Evolutionary conservation across 2,329 filamentous ascomycete species (phyloP).

Genomic region (Epichloe hybrida): DNA sequence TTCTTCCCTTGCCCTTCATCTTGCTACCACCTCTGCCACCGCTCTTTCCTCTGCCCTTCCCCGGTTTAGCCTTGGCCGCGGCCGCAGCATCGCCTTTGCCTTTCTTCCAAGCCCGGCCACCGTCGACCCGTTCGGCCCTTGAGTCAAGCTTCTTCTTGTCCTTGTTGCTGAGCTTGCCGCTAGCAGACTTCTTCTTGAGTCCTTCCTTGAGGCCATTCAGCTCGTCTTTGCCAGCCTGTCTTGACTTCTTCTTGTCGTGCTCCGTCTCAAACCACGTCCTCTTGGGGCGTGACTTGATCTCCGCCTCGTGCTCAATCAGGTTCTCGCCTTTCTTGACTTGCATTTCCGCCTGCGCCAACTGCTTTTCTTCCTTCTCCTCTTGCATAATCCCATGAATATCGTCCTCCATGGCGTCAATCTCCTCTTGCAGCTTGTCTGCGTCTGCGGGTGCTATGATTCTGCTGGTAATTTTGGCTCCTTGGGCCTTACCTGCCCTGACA

Average conservation of each 20-base stretch:
- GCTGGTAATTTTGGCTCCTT: conserved; percentile 76
- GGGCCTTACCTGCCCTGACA: conserved; percentile 67
- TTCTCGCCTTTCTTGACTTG: conserved; percentile 86
- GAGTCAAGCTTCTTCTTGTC: conserved; percentile 48
- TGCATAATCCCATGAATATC: conserved; percentile 75
- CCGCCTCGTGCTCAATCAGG: conserved; percentile 71
- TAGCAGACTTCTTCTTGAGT: conserved; percentile 45
- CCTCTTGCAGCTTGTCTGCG: conserved; percentile 60
- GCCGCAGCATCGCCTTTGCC: conserved; percentile 29
- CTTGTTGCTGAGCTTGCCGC: conserved; percentile 43
- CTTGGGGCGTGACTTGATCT: conserved; percentile 80
- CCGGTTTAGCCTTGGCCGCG: conserved; percentile 12
- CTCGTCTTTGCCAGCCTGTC: conserved; percentile 49
- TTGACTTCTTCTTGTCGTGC: conserved; percentile 69
- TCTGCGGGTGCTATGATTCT: conserved; percentile 62
- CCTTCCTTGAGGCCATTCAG: conserved; percentile 48
- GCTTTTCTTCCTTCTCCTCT: conserved; percentile 88
- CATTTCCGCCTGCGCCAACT: conserved; percentile 79
- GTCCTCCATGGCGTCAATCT: conserved; percentile 59
- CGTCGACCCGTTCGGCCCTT: conserved; percentile 40
- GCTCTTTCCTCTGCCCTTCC: conserved; percentile 8
- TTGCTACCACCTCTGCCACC: not conserved
- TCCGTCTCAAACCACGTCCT: conserved; percentile 95
- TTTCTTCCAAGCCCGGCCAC: conserved; percentile 54
- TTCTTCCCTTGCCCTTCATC: conserved; percentile 4